Base-by-base conservation (phyloP, 345 rosid genomes). In the Arabis alpina region DNA sequence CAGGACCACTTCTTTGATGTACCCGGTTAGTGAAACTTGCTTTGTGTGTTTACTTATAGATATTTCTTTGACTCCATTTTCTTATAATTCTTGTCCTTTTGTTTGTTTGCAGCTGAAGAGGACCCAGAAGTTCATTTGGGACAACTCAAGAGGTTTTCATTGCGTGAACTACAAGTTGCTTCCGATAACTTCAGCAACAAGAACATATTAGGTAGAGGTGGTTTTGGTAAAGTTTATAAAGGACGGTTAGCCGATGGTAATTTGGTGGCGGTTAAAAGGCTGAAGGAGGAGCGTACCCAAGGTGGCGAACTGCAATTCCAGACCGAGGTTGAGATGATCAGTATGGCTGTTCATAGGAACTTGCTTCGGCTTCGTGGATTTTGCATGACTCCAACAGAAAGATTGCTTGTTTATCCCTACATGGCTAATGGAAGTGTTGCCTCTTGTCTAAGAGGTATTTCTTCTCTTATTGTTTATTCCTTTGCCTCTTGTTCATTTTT, bases 351-450 rank as follows among this genome's bases (percentile, higher is more conserved):
- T 44, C 99, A 94, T 56, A 85, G 99, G 5, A 89, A 94, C 80
- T 86, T 94, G 72, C 96, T 94, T 14, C 83, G 94, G 70, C 88
- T 91, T 10, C 87, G 89, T 3, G 99, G 99, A 13, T 91, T 91
- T 65, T 89, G 93, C 59, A 84, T 94, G 72, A 85, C 99, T 6
- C 77, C 91, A 3, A 66, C 90, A 6, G 99, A 94, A 74, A 87
- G 88, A 85, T 91, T 94, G 61, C 89, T 94, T 27, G 93, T 94
- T 61, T 94, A 94, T 49, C 97, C 99, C 2, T 89, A 82, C 80
- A 93, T 93, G 98, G 89, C 96, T 27, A 93, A 93, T 56, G 97
- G 98, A 74, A 93, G 98, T 27, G 98, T 93, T 5, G 98, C 97
- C 32, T 89, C 89, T 40, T 96, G 97, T 70, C 92, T 94, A 68